phyloP scores from a whole-genome alignment of 495 filamentous ascomycete genomes.

The Xylaria venustula region DNA sequence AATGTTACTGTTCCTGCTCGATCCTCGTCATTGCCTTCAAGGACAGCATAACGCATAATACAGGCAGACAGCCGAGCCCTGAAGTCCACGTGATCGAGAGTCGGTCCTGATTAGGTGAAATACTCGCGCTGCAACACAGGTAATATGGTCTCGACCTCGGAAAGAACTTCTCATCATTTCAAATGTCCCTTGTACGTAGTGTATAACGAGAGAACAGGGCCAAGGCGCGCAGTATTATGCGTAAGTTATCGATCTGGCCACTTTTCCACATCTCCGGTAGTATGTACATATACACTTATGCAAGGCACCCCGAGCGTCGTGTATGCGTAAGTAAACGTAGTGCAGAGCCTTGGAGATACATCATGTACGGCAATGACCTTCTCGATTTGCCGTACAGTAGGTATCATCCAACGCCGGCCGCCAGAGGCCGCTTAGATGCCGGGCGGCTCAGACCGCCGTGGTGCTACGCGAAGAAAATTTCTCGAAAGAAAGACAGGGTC shows the following conservation, averaged over 20 bases:
- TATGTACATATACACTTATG: too few relatives aligned
- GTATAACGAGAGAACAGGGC: not conserved
- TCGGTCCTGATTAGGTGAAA: not conserved
- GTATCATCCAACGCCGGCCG: not conserved
- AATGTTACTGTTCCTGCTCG: conserved; percentile 6
- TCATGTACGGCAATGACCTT: not conserved
- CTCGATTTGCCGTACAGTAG: not conserved
- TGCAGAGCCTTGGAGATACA: not conserved
- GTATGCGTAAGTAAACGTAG: not conserved
- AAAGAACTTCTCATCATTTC: not conserved
- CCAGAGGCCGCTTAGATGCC: conserved; percentile 4
- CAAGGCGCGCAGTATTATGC: not conserved
- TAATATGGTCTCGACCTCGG: not conserved
- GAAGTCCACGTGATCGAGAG: conserved; percentile 1
- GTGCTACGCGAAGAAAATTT: conserved; percentile 1
- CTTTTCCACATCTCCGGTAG: not conserved
- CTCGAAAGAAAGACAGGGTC: not conserved
- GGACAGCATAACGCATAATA: not conserved
- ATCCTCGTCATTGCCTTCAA: conserved; percentile 2
- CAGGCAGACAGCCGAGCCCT: too few relatives aligned
- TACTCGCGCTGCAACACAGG: not conserved
- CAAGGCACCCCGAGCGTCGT: not conserved
- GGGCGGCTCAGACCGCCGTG: conserved; percentile 6
- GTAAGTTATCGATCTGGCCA: not conserved
- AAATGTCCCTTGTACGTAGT: conserved; percentile 1